Percentiles rank a stretch among this genome's conserved stretches.
Conservation (phyloP, 2,329 filamentous ascomycete genomes). For the Apiospora kogelbergensis region DNA sequence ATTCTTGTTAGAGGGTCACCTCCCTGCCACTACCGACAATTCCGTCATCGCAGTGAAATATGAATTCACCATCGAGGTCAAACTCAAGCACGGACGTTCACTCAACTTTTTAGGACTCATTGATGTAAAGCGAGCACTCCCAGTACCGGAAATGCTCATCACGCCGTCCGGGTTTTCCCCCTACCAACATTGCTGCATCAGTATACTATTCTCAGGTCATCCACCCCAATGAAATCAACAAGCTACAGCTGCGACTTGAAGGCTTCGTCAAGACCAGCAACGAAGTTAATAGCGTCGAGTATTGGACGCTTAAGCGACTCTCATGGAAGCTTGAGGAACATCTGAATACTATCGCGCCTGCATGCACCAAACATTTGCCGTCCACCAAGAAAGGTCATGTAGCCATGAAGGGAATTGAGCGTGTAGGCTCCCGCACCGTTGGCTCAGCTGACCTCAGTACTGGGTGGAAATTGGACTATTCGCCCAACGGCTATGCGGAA, state of each 20-base stretch:
- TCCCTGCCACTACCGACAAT: conserved; percentile 82
- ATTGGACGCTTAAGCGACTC: conserved; percentile 87
- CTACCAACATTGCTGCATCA: conserved; percentile 87
- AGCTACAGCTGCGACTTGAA: conserved; percentile 76
- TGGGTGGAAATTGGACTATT: conserved; percentile 82
- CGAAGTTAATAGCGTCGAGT: conserved; percentile 69
- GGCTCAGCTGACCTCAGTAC: conserved; percentile 79
- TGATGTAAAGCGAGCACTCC: conserved; percentile 75
- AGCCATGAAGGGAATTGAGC: conserved; percentile 63
- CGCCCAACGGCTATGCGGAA: conserved; percentile 61
- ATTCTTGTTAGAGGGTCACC: conserved; percentile 77
- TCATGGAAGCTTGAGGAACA: conserved; percentile 93
- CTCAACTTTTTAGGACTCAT: conserved; percentile 69
- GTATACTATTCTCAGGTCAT: conserved; percentile 81
- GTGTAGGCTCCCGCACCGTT: conserved; percentile 75
- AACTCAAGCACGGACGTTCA: conserved; percentile 54
- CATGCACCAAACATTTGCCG: conserved; percentile 73
- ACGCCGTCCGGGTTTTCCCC: conserved; percentile 94
- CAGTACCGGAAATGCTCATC: conserved; percentile 75
- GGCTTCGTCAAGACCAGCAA: conserved; percentile 75
- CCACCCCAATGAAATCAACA: conserved; percentile 82
- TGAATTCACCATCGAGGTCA: conserved; percentile 68
- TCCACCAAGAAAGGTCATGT: conserved; percentile 37
- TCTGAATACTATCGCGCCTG: conserved; percentile 74
- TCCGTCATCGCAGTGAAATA: conserved; percentile 75